Evolutionary conservation across 345 rosid genomes (phyloP), one percentile per base, ranked within the genome.

Genomic region (Gynandropsis gynandra): DNA sequence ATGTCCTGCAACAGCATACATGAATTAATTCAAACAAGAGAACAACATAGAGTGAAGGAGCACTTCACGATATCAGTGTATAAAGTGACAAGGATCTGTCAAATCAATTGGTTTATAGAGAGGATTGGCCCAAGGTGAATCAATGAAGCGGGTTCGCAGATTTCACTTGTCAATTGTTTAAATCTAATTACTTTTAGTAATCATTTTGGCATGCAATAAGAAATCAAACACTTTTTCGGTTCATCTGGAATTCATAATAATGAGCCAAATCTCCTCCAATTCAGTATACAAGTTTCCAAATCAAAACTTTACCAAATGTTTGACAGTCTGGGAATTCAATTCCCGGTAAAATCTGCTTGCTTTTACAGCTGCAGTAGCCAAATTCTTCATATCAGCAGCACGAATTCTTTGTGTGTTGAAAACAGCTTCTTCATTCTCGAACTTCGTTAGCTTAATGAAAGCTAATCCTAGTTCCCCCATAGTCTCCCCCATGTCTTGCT

Each of bases 401-500:
- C 97, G 76, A 8, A 65, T 73, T 65, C 80, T 78, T 58, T 93
- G 99, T 0, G 81, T 56, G 51, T 83, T 80, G 58, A 72, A 85
- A 42, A 76, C 47, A 7, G 95, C 90, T 73, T 88, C 90, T 71
- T 93, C 97, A 15, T 78, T 85, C 77, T 93, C 97, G 48, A 87
- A 92, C 64, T 87, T 92, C 0, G 95, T 81, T 64, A 87, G 67
- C 64, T 92, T 92, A 54, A 93, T 83, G 55, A 93, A 88, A 9
- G 95, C 77, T 68, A 85, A 62, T 37, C 99, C 95, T 47, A 92
- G 48, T 58, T 83, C 97, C 47, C 95, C 97, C 87, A 88, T 75
- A 35, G 99, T 88, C 49, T 88, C 97, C 44, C 99, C 95, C 85
- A 83, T 83, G 68, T 88, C 99, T 76, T 92, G 95, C 61, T 88